These are phyloP conservation scores for Aspergillus sp. DNA, from an alignment of 2,329 filamentous ascomycete species.

Conservation along the genomic window DNA sequence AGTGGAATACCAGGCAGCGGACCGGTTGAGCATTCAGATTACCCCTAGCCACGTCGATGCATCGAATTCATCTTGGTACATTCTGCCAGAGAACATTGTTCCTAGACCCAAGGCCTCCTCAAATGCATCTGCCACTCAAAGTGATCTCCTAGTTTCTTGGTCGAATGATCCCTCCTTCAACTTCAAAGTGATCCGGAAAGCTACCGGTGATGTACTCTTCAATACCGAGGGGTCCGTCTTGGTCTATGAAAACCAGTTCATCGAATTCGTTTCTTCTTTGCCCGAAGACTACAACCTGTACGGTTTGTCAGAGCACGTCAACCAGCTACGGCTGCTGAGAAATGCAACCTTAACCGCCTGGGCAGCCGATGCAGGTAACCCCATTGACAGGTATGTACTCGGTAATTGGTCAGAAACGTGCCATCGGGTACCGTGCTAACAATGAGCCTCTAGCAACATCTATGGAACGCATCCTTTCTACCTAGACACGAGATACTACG, in stretches of 20 bases:
- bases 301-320: slow-evolving; percentile 69
- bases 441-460: slow-evolving; percentile 48
- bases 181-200: slow-evolving; percentile 53
- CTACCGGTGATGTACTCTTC: slow-evolving; percentile 63
- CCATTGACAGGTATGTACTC: slow-evolving; percentile 37
- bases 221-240: slow-evolving; percentile 60
- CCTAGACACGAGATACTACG: slow-evolving; percentile 72
- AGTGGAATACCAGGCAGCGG: slow-evolving; percentile 62
- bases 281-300: slow-evolving; percentile 72
- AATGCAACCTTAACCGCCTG: slow-evolving; percentile 67
- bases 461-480: slow-evolving; percentile 78
- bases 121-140: slow-evolving; percentile 30
- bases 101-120: slow-evolving; percentile 49
- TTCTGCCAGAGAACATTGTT: slow-evolving; percentile 60
- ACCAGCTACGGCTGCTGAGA: slow-evolving; percentile 65
- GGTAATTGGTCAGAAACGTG: background rate
- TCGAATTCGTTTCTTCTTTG: slow-evolving; percentile 64
- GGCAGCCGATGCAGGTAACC: slow-evolving; percentile 62
- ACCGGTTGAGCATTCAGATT: slow-evolving; percentile 68
- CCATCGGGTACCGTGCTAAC: background rate
- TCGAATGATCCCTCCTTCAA: slow-evolving; percentile 55
- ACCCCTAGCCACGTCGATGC: slow-evolving; percentile 58
- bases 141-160: slow-evolving; percentile 50
- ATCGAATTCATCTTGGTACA: slow-evolving; percentile 62
- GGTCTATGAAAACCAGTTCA: slow-evolving; percentile 73